Base-by-base conservation (phyloP, 306 rosid species). In the Astragalus glycyphyllos region DNA sequence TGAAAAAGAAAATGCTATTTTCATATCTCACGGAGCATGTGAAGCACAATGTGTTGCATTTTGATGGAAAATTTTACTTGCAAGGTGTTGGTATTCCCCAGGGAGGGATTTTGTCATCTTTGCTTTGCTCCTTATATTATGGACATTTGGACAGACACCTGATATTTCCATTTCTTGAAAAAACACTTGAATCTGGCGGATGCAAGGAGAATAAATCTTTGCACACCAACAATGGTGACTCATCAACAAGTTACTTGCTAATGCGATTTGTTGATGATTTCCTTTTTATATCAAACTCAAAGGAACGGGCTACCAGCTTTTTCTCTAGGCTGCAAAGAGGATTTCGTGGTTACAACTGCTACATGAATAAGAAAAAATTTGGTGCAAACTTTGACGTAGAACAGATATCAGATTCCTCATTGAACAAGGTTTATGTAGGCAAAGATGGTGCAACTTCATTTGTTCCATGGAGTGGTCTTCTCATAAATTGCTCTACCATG, bases 381-480 rank as follows among this genome's bases (percentile, higher is more conserved):
- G 84, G 87, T 65, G 71, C 83, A 20, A 90, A 90, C 81, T 94
- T 94, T 83, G 84, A 89, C 75, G 65, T 77, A 17, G 81, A 71
- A 47, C 77, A 74, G 59, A 61, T 72, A 56, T 62, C 83, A 8
- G 58, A 80, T 16, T 31, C 51, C 48, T 72, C 77, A 38, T 82
- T 83, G 47, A 87, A 77, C 40, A 84, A 86, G 83, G 77, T 80
- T 48, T 82, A 46, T 38, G 77, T 51, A 71, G 82, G 92, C 46
- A 82, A 83, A 59, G 87, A 87, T 55, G 83, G 86, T 15, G 72
- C 68, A 44, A 45, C 69, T 74, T 85, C 93, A 76, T 89, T 90
- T 72, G 81, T 93, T 68, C 82, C 71, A 58, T 90, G 96, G 96
- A 86, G 96, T 86, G 98, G 97, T 65, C 79, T 94, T 84, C 97